Base-by-base conservation (phyloP, 2,329 filamentous ascomycete species). In the Aureobasidium sp. region DNA sequence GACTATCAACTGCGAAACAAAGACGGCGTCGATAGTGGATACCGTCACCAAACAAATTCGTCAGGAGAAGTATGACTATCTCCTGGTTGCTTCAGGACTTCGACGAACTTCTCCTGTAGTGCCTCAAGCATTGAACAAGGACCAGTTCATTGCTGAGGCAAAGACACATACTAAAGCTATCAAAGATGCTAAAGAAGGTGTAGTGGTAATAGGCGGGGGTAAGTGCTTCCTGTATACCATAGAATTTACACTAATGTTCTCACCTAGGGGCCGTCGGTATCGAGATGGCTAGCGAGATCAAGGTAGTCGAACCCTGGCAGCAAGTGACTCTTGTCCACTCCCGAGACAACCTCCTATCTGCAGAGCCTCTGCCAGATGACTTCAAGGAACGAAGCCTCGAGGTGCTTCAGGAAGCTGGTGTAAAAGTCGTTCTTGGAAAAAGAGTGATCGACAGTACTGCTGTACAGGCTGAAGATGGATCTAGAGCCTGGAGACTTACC, bases 271-370 rank as follows among this genome's bases (percentile, higher is more conserved):
- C 89, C 7, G 89, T 92, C 1, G 90, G 90, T 9, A 85, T 92
- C 60, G 89, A 93, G 71, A 91, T 93, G 81, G 88, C 90, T 0
- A 85, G 87, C 1, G 89, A 94, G 75, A 77, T 92, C 59, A 92
- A 91, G 73, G 72, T 82, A 49, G 76, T 85, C 29, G 80, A 86
- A 64, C 88, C 90, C 0, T 68, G 81, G 11, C 76, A 84, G 59
- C 81, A 81, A 44, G 85, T 93, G n/a, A 89, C 84, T 1, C 81
- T 94, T 1, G 82, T 90, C 5, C 90, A 93, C 71, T 91, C 89
- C 4, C 80, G 88, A 25, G 77, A 81, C 30, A 83, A 83, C 67
- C 81, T 93, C 1, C 79, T 93, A 8, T 91, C 88, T 0, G 84
- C 87, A 0, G 90, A 94, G 74, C 83, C 82, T 3, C 79, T 94